These are phyloP conservation scores for Emergomyces pasteurianus DNA, from an alignment of 2,329 filamentous ascomycete species.

Conservation along the genomic window DNA sequence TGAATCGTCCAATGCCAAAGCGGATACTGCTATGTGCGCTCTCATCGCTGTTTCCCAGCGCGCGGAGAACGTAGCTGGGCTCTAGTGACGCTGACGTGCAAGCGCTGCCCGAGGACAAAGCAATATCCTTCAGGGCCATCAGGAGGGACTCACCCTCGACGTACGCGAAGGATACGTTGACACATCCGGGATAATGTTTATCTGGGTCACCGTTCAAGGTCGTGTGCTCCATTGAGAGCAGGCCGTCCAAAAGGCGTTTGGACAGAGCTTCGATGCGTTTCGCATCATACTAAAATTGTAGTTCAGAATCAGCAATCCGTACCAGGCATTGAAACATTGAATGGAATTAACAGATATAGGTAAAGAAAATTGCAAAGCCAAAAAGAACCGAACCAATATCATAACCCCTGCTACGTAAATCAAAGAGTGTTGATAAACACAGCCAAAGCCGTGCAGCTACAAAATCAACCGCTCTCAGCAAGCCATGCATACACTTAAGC, in stretches of 20 bases:
- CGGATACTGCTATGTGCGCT: conserved; percentile 95
- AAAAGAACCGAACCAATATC: conserved; percentile 23
- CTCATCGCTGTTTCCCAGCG: conserved; percentile 91
- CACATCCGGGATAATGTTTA: conserved; percentile 86
- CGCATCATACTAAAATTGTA: conserved; percentile 64
- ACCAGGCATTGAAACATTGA: background rate
- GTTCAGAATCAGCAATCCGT: conserved; percentile 13
- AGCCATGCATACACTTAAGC: conserved; percentile 78
- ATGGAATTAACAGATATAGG: conserved; percentile 3
- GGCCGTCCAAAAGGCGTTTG: conserved; percentile 67
- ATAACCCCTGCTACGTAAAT: conserved; percentile 57
- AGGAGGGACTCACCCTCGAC: conserved; percentile 95
- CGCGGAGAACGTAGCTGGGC: conserved; percentile 89
- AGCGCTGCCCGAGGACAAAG: conserved; percentile 87
- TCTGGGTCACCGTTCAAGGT: conserved; percentile 74
- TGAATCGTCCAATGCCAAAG: conserved; percentile 95
- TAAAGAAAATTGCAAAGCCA: background rate
- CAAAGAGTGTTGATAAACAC: conserved; percentile 39
- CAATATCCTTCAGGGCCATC: conserved; percentile 98
- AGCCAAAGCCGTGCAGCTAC: conserved; percentile 22
- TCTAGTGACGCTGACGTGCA: conserved; percentile 96
- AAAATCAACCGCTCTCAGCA: conserved; percentile 61
- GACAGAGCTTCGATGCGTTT: conserved; percentile 75
- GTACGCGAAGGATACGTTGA: conserved; percentile 97
- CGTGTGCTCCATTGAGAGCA: conserved; percentile 85